Evolutionary conservation across 176 grass and related monocot species (phyloP), one percentile per base, ranked within the genome.

Genomic region (Eragrostis nindensis): DNA sequence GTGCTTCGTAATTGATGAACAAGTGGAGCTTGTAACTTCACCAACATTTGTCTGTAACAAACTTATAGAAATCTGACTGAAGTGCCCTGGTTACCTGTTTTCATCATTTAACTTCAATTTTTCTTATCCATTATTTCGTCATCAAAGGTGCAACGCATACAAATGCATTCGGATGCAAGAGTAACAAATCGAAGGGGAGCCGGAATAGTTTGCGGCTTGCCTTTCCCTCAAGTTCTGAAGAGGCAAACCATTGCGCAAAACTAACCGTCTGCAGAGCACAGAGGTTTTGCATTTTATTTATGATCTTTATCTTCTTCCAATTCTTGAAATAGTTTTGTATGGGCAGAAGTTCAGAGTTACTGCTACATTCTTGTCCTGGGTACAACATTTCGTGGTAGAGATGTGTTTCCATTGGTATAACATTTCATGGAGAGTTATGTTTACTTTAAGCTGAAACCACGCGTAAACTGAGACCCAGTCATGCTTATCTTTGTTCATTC

Each of bases 201-300:
- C 49, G 59, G 62, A 80, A 81, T 52, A 39, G 18, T 53, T 70
- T 62, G 65, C 71, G 45, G 27, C 17, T 78, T 60, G 77, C 40
- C 7, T 43, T 66, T 72, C 22, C 59, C n/a, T 76, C 63, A 27
- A 71, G 63, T 45, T 89, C 80, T 18, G 80, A 49, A 5, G 39
- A 27, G 24, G 8, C 17, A 50, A 82, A 59, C 44, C 26, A 15
- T 3, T 25, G 44, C 47, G 45, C 29, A 30, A 78, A 76, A 18
- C 68, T 89, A 22, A 52, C 84, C 18, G 71, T 85, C 71, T 83
- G 71, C 85, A 80, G 71, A 81, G 81, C 85, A 61, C 65, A 87
- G 49, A 93, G 87, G 84, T 93, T 15, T 69, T 38, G 40, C 38
- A 41, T 50, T 40, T 73, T 21, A 25, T 21, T 3, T 38, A 0